Evolutionary conservation across 257 asterid species (phyloP).

Genomic region (Salvia miltiorrhiza): DNA sequence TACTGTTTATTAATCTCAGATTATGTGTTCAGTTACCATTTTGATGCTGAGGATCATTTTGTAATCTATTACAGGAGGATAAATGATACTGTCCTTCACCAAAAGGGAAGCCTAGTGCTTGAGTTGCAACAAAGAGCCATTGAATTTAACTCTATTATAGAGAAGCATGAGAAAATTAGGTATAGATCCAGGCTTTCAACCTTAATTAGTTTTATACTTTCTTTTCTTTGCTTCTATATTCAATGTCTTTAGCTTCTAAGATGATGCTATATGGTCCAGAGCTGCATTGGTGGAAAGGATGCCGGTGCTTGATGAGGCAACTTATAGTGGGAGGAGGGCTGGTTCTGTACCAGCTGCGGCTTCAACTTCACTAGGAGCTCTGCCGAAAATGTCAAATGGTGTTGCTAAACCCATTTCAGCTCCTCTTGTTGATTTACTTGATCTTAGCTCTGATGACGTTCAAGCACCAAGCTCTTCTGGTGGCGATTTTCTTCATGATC

Average conservation of each 20-base stretch:
- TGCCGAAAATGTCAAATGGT: constrained; percentile 81
- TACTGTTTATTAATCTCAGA: neutral
- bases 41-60: constrained; percentile 13
- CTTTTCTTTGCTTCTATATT: constrained; percentile 15
- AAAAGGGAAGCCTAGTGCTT: constrained; percentile 87
- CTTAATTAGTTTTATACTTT: neutral
- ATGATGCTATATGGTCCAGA: constrained; percentile 44
- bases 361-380: constrained; percentile 74
- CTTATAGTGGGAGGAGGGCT: constrained; percentile 76
- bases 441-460: constrained; percentile 70
- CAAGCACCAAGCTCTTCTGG: constrained; percentile 72
- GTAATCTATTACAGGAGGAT: constrained; percentile 59
- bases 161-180: constrained; percentile 81
- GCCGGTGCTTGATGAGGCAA: constrained; percentile 96
- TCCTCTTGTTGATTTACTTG: constrained; percentile 87
- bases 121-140: constrained; percentile 99
- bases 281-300: constrained; percentile 85
- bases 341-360: constrained; percentile 68
- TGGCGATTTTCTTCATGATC: constrained; percentile 87
- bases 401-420: constrained; percentile 59
- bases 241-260: constrained; percentile 12
- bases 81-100: constrained; percentile 53
- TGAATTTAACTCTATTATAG: constrained; percentile 78
- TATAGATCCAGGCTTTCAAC: constrained; percentile 21
- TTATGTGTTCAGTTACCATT: neutral